These are phyloP conservation scores for Puccinia horiana DNA, from an alignment of 1,284 basidiomycete genomes.

Conservation along the genomic window DNA sequence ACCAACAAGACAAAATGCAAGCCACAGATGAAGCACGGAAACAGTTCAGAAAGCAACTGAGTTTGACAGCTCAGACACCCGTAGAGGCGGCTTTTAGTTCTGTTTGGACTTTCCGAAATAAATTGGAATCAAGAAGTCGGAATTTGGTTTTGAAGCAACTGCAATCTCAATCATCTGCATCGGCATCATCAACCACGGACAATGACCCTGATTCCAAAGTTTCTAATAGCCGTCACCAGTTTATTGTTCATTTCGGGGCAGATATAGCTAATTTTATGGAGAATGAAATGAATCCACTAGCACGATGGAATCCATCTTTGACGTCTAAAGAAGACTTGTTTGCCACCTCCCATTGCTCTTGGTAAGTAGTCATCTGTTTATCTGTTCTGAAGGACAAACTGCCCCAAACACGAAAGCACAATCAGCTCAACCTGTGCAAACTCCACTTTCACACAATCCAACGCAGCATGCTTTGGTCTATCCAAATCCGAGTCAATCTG, in stretches of 20 bases:
- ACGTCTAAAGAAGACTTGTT: slow-evolving; percentile 8
- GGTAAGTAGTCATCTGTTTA: not conserved
- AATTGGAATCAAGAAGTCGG: not conserved
- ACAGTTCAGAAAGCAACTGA: not conserved
- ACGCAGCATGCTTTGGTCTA: not conserved
- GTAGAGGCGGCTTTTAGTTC: not conserved
- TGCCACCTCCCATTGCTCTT: not conserved
- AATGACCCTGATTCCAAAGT: not conserved
- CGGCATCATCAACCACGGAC: not conserved
- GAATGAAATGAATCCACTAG: not conserved
- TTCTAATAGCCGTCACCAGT: not conserved
- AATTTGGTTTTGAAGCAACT: slow-evolving; percentile 15
- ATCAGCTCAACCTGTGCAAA: not conserved
- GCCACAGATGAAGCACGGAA: not conserved
- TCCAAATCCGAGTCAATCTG: slow-evolving; percentile 14
- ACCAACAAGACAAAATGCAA: not conserved
- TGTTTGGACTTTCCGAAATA: not conserved
- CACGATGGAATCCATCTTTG: slow-evolving; percentile 15
- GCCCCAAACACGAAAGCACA: not conserved
- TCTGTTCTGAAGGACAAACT: not conserved
- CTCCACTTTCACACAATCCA: not conserved
- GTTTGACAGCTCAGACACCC: not conserved
- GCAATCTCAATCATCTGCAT: not conserved
- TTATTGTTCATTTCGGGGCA: not conserved
- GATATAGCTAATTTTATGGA: not conserved